These are phyloP conservation scores for Cantharellus anzutake DNA, from an alignment of 768 basidiomycete genomes.

Conservation along the genomic window DNA sequence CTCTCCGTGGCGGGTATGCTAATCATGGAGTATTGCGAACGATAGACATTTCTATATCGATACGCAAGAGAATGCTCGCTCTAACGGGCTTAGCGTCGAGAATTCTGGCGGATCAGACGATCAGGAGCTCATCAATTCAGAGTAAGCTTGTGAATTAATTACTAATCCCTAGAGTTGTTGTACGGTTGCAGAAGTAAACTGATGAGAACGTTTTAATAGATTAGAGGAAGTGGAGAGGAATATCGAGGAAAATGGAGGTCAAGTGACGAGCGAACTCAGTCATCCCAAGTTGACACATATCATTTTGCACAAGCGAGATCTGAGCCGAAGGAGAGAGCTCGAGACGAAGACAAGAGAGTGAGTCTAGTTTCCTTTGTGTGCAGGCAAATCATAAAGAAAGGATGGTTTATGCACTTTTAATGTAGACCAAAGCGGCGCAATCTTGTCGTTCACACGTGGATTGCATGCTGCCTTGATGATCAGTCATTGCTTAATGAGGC, in stretches of 20 bases:
- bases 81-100: slow-evolving; percentile 41
- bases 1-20: not conserved
- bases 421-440: slow-evolving; percentile 62
- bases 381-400: not conserved
- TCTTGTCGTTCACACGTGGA: slow-evolving; percentile 58
- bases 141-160: slow-evolving; percentile 22
- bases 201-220: slow-evolving; percentile 20
- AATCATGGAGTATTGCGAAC: slow-evolving; percentile 3
- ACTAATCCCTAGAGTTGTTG: not conserved
- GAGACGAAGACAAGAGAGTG: slow-evolving; percentile 56
- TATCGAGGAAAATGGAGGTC: slow-evolving; percentile 56
- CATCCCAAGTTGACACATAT: slow-evolving; percentile 77
- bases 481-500: slow-evolving; percentile 70
- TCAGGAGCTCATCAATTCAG: slow-evolving; percentile 31
- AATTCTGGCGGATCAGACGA: not conserved
- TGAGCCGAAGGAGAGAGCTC: slow-evolving; percentile 48
- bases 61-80: slow-evolving; percentile 47
- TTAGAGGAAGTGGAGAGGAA: slow-evolving; percentile 31
- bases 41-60: slow-evolving; percentile 78
- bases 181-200: not conserved
- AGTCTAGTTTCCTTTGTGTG: slow-evolving; percentile 12
- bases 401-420: slow-evolving; percentile 3
- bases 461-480: slow-evolving; percentile 66
- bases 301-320: slow-evolving; percentile 66
- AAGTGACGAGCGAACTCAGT: slow-evolving; percentile 35